Percentiles rank a stretch among this genome's conserved stretches.
Evolutionary conservation across 768 basidiomycete genomes (phyloP).

Genomic region (Collybia nuda): DNA sequence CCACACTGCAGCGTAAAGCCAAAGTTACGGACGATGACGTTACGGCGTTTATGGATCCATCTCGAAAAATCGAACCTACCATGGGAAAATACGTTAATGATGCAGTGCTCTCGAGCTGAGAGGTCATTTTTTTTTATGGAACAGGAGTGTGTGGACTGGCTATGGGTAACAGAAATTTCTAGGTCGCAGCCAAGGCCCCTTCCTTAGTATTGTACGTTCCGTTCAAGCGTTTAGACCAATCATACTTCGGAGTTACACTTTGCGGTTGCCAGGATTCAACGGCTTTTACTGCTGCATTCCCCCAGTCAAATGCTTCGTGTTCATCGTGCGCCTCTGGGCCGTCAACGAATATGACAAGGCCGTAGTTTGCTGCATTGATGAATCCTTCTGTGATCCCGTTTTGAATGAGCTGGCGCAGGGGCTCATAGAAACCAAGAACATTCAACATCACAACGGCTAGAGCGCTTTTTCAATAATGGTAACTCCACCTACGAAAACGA

Average conservation of each 20-base stretch:
- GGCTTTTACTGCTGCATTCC: slow-evolving; percentile 61
- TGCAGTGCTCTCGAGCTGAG: too few species aligned
- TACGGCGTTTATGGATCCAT: slow-evolving; percentile 76
- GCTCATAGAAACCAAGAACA: slow-evolving; percentile 79
- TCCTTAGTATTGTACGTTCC: slow-evolving; percentile 9
- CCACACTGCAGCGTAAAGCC: slow-evolving; percentile 60
- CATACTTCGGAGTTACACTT: slow-evolving; percentile 32
- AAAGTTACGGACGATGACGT: slow-evolving; percentile 79
- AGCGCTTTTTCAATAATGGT: not conserved
- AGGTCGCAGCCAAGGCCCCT: too few species aligned
- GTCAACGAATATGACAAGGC: slow-evolving; percentile 74
- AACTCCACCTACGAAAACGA: not conserved
- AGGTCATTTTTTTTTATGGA: too few species aligned
- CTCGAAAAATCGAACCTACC: slow-evolving; percentile 69
- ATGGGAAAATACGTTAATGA: slow-evolving; percentile 33
- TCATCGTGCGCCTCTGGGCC: slow-evolving; percentile 52
- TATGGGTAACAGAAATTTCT: too few species aligned
- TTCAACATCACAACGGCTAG: slow-evolving; percentile 86
- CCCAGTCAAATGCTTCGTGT: slow-evolving; percentile 77
- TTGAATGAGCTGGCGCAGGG: slow-evolving; percentile 74
- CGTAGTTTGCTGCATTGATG: slow-evolving; percentile 61
- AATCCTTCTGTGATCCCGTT: slow-evolving; percentile 71
- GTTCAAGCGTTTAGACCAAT: slow-evolving; percentile 47
- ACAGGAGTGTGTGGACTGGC: too few species aligned
- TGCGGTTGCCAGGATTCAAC: slow-evolving; percentile 57